Percentiles rank a stretch among this genome's conserved stretches.
Evolutionary conservation across 352 stramenopile species (phyloP).

Genomic region (Globisporangium radiosum): DNA sequence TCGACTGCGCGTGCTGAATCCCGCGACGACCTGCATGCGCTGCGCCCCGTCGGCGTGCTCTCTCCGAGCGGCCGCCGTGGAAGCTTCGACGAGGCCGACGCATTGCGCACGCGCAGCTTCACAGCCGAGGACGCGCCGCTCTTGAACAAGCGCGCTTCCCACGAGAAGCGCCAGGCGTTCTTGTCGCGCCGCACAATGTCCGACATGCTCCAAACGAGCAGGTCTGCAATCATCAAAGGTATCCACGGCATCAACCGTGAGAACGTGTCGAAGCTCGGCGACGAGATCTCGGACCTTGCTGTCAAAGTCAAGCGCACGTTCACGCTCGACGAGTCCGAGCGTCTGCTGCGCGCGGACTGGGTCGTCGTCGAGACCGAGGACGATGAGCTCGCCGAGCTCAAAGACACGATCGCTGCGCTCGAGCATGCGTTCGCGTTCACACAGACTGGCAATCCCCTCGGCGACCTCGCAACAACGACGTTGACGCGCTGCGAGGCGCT

Average conservation of each 20-base stretch:
- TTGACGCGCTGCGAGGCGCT: slow-evolving; percentile 62
- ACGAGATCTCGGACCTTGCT: slow-evolving; percentile 42
- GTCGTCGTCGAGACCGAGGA: slow-evolving; percentile 78
- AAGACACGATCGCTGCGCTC: slow-evolving; percentile 53
- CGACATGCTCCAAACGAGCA: slow-evolving; percentile 53
- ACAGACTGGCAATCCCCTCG: slow-evolving; percentile 58
- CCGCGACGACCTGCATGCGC: slow-evolving; percentile 39
- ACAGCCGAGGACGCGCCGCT: slow-evolving; percentile 71
- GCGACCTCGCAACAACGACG: slow-evolving; percentile 64
- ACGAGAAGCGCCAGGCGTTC: slow-evolving; percentile 28
- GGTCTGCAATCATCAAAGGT: slow-evolving; percentile 45
- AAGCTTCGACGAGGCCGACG: slow-evolving; percentile 11
- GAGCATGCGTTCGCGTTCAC: slow-evolving; percentile 83
- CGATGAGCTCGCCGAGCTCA: slow-evolving; percentile 52
- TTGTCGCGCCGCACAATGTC: slow-evolving; percentile 19
- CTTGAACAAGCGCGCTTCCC: background rate
- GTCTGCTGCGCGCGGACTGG: slow-evolving; percentile 62
- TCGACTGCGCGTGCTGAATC: slow-evolving; percentile 8
- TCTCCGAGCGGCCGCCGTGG: slow-evolving; percentile 24
- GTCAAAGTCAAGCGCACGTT: slow-evolving; percentile 66
- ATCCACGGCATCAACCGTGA: slow-evolving; percentile 54
- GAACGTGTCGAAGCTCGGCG: slow-evolving; percentile 34
- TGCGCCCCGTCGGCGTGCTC: slow-evolving; percentile 37
- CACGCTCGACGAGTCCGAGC: slow-evolving; percentile 65
- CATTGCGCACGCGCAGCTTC: slow-evolving; percentile 50